A percentile compares a stretch with the other conserved stretches of the same genome.
Evolutionary conservation across 306 rosid species (phyloP).

Genomic region (Vicia sativa): DNA sequence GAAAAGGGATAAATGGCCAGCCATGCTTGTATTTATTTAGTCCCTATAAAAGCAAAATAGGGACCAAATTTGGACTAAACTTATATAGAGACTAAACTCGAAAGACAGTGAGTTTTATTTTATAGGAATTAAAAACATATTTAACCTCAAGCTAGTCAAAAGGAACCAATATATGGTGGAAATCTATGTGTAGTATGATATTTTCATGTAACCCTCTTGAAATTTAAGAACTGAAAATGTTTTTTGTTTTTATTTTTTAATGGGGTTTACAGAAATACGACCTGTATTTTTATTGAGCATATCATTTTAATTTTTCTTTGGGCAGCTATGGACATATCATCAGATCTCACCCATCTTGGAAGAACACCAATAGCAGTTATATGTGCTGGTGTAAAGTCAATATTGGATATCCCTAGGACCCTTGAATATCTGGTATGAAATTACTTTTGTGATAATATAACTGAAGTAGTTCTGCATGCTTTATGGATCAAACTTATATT

Average conservation of each 20-base stretch:
- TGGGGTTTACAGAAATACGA: slow-evolving; percentile 16
- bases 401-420: slow-evolving; percentile 86
- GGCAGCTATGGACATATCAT: slow-evolving; percentile 90
- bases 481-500: slow-evolving; percentile 13
- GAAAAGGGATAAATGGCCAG: slow-evolving; percentile 22
- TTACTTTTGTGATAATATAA: slow-evolving; percentile 30
- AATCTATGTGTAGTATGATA: neutral
- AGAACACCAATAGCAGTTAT: slow-evolving; percentile 91
- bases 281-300: slow-evolving; percentile 25
- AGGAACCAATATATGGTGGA: neutral
- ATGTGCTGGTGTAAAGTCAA: slow-evolving; percentile 95
- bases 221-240: slow-evolving; percentile 20
- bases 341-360: slow-evolving; percentile 95
- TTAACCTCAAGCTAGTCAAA: neutral
- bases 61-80: too few relatives aligned
- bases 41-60: too few relatives aligned
- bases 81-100: too few relatives aligned
- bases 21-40: neutral
- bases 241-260: neutral
- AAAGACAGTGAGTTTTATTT: too few relatives aligned
- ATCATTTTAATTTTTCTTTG: slow-evolving; percentile 34
- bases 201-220: slow-evolving; percentile 18
- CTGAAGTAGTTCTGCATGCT: slow-evolving; percentile 11
- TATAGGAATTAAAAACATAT: neutral
- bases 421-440: slow-evolving; percentile 80